These are phyloP conservation scores for Coriaria nepalensis DNA, from an alignment of 306 rosid species.

Conservation along the genomic window DNA sequence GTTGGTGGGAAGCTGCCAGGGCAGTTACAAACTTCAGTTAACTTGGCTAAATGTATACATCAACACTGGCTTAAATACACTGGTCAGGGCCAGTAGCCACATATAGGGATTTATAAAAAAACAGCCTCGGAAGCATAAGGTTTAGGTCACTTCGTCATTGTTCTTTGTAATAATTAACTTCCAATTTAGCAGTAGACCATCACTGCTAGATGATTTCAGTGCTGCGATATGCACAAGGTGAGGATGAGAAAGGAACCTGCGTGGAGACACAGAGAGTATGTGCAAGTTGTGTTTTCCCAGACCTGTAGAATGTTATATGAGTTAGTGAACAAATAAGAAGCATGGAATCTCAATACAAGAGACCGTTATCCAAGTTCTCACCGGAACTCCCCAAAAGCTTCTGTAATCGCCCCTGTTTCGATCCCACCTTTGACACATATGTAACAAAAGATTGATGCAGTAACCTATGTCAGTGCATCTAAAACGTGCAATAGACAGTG, in stretches of 20 bases:
- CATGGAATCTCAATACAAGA: not conserved
- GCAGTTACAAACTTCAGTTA: too few species aligned
- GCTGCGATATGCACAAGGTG: too few species aligned
- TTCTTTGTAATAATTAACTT: too few species aligned
- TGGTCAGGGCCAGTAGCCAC: too few species aligned
- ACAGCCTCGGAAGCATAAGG: too few species aligned
- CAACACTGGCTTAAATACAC: too few species aligned
- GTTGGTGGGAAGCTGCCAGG: slow-evolving; percentile 63
- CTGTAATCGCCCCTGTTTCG: slow-evolving; percentile 81
- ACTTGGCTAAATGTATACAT: too few species aligned
- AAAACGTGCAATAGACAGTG: not conserved
- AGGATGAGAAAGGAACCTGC: slow-evolving; percentile 66
- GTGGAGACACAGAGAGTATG: slow-evolving; percentile 95
- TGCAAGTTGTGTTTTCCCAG: slow-evolving; percentile 94
- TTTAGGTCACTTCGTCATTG: too few species aligned
- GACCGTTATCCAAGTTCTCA: slow-evolving; percentile 29
- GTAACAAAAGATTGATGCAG: not conserved
- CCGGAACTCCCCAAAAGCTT: slow-evolving; percentile 97
- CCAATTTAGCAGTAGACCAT: too few species aligned
- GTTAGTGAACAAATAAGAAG: not conserved
- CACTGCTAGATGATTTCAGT: too few species aligned
- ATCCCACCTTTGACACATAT: slow-evolving; percentile 93
- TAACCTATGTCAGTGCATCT: slow-evolving; percentile 1
- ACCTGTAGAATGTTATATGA: slow-evolving; percentile 39
- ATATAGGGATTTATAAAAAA: too few species aligned